Evolutionary conservation across 306 rosid species (phyloP), one percentile per base, ranked within the genome.

Genomic region (Lablab purpureus): DNA sequence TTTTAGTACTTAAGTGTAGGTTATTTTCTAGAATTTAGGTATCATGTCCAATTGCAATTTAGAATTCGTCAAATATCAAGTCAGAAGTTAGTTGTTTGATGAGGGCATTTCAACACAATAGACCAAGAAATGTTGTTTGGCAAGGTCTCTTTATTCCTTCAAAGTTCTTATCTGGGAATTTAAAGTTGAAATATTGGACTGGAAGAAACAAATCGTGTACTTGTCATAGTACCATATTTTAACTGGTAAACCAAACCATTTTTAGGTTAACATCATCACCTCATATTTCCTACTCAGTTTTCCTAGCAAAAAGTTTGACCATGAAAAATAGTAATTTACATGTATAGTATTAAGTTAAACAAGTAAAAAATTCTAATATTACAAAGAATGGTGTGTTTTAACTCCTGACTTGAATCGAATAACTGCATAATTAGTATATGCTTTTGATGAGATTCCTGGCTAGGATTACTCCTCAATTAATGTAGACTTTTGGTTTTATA

Each of bases 161-260:
- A 27, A 71, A 80, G 52, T 32, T 58, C 21, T 19, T 15, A 47
- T 23, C 34, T 59, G 49, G 17, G 73, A 75, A 59, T 34, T 46
- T 49, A 66, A 46, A 75, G 76, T 75, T 82, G 82, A 62, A 70
- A 82, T 69, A 15, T 76, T 75, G 72, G 79, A 45, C 84, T 71
- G 5, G 73, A 68, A 0, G 11, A 64, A 76, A 64, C 17, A 22
- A 21, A 6, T n/a, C 27, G 15, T 75, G 18, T 55, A 22, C 40
- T 55, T 64, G 40, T 37, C 58, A 77, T 45, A 71, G 22, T 51
- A 12, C 76, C 50, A 73, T 2, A 63, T 17, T 62, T 55, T 37
- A 74, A 78, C 80, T 45, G 50, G 73, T 46, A 73, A 60, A 46
- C 1, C 47, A 71, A 74, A 46, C 10, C 12, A 47, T 64, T 59